Percentiles rank a stretch among this genome's conserved stretches.
These are phyloP conservation scores for Quercus parvula DNA, from an alignment of 306 rosid genomes.

Conservation along the genomic window DNA sequence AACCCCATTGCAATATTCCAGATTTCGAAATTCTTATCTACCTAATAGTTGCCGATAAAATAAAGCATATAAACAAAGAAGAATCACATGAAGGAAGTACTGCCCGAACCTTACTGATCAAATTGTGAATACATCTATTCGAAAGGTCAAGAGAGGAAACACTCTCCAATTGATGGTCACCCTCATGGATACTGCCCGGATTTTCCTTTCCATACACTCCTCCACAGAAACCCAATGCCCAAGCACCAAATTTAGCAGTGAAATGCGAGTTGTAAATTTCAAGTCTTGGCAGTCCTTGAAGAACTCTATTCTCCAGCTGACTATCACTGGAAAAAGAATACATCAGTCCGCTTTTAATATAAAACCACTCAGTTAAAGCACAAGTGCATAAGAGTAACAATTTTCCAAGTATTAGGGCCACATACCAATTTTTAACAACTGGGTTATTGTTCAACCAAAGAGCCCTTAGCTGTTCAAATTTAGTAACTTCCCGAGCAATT, in stretches of 20 bases:
- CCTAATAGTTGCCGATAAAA: not conserved
- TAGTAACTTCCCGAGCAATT: constrained; percentile 60
- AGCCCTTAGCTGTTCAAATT: constrained; percentile 69
- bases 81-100: constrained; percentile 5
- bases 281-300: constrained; percentile 51
- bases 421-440: constrained; percentile 45
- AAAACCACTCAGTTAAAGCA: not conserved
- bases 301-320: constrained; percentile 44
- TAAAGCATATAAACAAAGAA: not conserved
- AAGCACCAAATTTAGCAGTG: constrained; percentile 57
- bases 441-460: constrained; percentile 85
- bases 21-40: constrained; percentile 2
- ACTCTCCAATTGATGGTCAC: constrained; percentile 38
- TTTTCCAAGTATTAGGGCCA: not conserved
- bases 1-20: not conserved
- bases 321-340: constrained; percentile 38
- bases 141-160: constrained; percentile 75
- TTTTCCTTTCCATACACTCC: constrained; percentile 75
- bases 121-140: constrained; percentile 61
- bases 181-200: constrained; percentile 45
- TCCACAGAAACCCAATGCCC: constrained; percentile 92
- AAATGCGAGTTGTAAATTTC: constrained; percentile 77
- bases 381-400: not conserved
- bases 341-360: constrained; percentile 13
- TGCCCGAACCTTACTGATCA: constrained; percentile 52